Base-by-base conservation (phyloP, 495 filamentous ascomycete species). In the Podospora anserina region DNA sequence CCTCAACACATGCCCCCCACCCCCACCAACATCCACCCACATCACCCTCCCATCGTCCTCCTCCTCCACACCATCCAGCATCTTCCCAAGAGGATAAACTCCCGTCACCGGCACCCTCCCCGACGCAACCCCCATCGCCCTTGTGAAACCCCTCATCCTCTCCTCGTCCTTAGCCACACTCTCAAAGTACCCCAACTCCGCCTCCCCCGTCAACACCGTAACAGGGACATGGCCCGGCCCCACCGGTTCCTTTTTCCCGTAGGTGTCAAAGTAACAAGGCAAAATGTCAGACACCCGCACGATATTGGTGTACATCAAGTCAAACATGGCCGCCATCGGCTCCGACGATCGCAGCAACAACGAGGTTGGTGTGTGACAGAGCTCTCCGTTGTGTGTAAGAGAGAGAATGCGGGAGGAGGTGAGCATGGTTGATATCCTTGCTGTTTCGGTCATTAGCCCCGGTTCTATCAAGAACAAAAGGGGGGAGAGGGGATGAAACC, bases 271-370 rank as follows among this genome's bases (percentile, higher is more conserved):
- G 67, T 74, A 80, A 20, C 60, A 59, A 0, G 79, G 77, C 6
- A 80, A 69, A 30, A 71, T 69, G 2, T 70, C 61, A 6, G 69
- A 71, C 5, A 70, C 69, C 16, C 61, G 53, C 56, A 75, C 67
- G 32, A 79, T 63, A 44, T 78, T 73, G 49, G 74, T 77, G 69
- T 68, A 74, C 58, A 97, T 80, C 1, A 92, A 56, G 89, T 91
- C 93, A 68, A 80, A 80, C 65, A 73, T 75, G 54, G 68, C 67
- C 4, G 64, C 69, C 65, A 78, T 71, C 13, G 73, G 66, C 39
- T 75, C 63, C 27, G 57, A 61, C 1, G 65, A 27, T 54, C 66
- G 70, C 5, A 76, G 73, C 4, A 71, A 65, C 4, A 71, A 62
- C 26, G 78, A 80, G 2, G 70, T 70, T 0, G 75, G 74, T 3